These are phyloP conservation scores for Pseudoturritis turrita DNA, from an alignment of 345 rosid genomes.

Conservation along the genomic window DNA sequence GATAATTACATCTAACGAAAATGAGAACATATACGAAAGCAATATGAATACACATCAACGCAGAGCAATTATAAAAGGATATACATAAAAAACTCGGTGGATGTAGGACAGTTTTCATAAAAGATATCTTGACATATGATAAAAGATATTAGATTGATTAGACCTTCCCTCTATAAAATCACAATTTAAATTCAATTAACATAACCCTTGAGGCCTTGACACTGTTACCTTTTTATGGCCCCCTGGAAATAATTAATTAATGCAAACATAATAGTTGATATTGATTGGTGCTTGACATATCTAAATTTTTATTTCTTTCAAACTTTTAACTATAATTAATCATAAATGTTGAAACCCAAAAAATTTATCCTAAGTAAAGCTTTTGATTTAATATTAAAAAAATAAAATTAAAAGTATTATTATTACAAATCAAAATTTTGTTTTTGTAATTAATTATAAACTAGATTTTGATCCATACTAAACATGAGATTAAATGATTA, in stretches of 20 bases:
- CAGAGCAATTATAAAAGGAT: neutral
- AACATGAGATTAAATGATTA: too few species aligned
- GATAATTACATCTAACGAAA: neutral
- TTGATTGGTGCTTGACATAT: constrained; percentile 3
- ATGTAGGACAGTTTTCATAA: neutral
- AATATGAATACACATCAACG: neutral
- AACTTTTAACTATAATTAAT: neutral
- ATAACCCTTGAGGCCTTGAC: constrained; percentile 2
- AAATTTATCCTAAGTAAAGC: too few species aligned
- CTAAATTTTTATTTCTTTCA: neutral
- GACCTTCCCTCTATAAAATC: constrained; percentile 3
- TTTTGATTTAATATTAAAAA: too few species aligned
- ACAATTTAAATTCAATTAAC: constrained; percentile 2
- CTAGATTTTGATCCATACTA: too few species aligned
- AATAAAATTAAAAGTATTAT: too few species aligned
- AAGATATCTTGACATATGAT: constrained; percentile 11
- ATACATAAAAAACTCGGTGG: neutral
- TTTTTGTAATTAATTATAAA: too few species aligned
- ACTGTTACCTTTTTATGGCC: neutral
- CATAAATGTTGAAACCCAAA: too few species aligned
- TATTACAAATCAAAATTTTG: too few species aligned
- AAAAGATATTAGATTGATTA: constrained; percentile 9
- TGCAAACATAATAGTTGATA: constrained; percentile 1
- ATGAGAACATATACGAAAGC: neutral
- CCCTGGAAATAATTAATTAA: neutral